Evolutionary conservation across 192 early-diverging fungal species (phyloP).

Genomic region (Rhizophagus clarus): DNA sequence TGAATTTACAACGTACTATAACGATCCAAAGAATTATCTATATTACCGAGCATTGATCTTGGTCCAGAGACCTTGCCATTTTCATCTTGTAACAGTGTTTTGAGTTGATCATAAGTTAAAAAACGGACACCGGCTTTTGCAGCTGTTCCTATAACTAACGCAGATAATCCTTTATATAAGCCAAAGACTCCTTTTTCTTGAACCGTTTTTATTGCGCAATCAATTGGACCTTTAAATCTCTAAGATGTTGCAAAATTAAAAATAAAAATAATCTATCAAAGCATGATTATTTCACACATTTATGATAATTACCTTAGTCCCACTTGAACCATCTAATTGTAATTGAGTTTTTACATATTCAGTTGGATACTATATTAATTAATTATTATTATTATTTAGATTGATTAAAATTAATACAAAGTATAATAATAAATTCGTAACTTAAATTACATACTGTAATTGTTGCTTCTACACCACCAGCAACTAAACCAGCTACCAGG

Average conservation of each 20-base stretch:
- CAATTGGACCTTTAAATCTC: constrained; percentile 77
- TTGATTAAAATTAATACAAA: too few relatives aligned
- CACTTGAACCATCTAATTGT: constrained; percentile 66
- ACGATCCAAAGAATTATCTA: background rate
- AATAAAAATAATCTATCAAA: background rate
- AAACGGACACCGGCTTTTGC: constrained; percentile 93
- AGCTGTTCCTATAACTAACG: constrained; percentile 90
- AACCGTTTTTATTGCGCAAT: constrained; percentile 75
- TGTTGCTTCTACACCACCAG: constrained; percentile 88
- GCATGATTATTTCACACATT: too few relatives aligned
- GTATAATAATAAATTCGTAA: too few relatives aligned
- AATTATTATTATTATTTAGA: too few relatives aligned
- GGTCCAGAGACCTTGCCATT: constrained; percentile 70
- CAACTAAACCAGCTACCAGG: constrained; percentile 80
- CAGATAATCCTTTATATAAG: constrained; percentile 86
- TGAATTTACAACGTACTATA: background rate
- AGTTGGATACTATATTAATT: constrained; percentile 71
- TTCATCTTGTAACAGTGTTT: constrained; percentile 66
- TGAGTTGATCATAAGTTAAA: constrained; percentile 87
- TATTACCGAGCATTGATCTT: constrained; percentile 61
- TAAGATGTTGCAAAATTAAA: constrained; percentile 29
- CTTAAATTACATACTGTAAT: constrained; percentile 53
- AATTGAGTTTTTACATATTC: constrained; percentile 96
- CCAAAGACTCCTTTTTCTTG: constrained; percentile 70
- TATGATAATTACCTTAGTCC: constrained; percentile 18